Evolutionary conservation across 495 filamentous ascomycete species (phyloP), one percentile per base, ranked within the genome.

Genomic region (Penicillium macrosclerotiorum): DNA sequence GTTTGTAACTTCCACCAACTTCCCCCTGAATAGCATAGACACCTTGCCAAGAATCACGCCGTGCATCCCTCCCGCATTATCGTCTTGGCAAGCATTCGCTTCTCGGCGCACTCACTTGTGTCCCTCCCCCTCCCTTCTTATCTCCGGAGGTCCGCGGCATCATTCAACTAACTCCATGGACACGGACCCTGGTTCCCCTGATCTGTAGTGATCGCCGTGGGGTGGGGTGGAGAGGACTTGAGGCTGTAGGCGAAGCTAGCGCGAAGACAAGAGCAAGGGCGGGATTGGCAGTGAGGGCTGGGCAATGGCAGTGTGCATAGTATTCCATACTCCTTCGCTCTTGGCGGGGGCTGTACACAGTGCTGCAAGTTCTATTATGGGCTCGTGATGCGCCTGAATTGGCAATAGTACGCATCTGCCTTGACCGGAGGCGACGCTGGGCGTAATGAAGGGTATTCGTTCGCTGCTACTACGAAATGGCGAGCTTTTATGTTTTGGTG

Each of bases 21-120:
- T 32, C 45, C 35, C 42, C 47, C 43, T 55, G 45, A 45, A 16
- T 22, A 37, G 17, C n/a, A n/a, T n/a, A n/a, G n/a, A n/a, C n/a
- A 48, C 36, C 39, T 17, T 51, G 65, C 65, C 65, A 66, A 68
- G 60, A 54, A 35, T 11, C 41, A 27, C 48, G 47, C 60, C 58
- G 55, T 66, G 62, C 65, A 66, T 68, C 54, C 58, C 54, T 50
- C 47, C 44, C 48, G 37, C 35, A 59, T 62, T 59, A 66, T 63
- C 41, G 51, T 57, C 60, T 66, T 62, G 59, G 59, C 59, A 23
- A 27, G 13, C 40, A 53, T 49, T 35, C 18, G 12, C 7, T 45
- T 37, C 33, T 45, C 52, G 47, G 20, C 42, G 22, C 20, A n/a
- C 35, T 37, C 35, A 6, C 35, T 13, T 5, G 12, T 37, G 11